Percentiles rank a stretch among this genome's conserved stretches.
Evolutionary conservation across 2,329 filamentous ascomycete species (phyloP).

Genomic region (Rhinocladiella similis): DNA sequence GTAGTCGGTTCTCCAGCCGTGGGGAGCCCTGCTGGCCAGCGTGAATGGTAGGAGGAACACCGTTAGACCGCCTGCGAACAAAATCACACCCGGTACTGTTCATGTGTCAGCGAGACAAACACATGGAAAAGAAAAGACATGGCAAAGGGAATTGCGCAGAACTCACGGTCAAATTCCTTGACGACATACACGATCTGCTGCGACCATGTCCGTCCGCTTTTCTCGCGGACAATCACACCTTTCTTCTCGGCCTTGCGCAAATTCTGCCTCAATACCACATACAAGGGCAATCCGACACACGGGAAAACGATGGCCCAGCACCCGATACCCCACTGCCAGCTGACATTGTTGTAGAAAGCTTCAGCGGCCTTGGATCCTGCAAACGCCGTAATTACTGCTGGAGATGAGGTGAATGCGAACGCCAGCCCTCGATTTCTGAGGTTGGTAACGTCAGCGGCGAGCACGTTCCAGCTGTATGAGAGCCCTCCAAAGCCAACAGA

Average conservation of each 20-base stretch:
- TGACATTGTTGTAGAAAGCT: slow-evolving; percentile 54
- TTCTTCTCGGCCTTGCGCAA: slow-evolving; percentile 59
- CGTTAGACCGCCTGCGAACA: slow-evolving; percentile 61
- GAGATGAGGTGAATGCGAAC: slow-evolving; percentile 62
- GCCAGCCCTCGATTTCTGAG: slow-evolving; percentile 66
- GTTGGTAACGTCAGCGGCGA: slow-evolving; percentile 67
- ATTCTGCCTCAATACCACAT: slow-evolving; percentile 58
- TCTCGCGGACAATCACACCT: slow-evolving; percentile 49
- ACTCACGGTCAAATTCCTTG: slow-evolving; percentile 61
- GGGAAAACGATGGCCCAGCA: slow-evolving; percentile 66
- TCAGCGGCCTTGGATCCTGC: slow-evolving; percentile 60
- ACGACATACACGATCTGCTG: slow-evolving; percentile 56
- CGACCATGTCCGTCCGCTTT: slow-evolving; percentile 46
- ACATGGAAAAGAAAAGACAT: slow-evolving; percentile 48
- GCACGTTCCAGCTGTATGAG: slow-evolving; percentile 62
- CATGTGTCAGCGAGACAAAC: slow-evolving; percentile 47
- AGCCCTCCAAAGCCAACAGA: slow-evolving; percentile 62
- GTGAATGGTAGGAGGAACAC: slow-evolving; percentile 71
- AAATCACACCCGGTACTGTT: slow-evolving; percentile 59
- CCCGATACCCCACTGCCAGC: slow-evolving; percentile 70
- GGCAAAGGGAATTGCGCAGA: background rate
- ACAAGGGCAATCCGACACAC: slow-evolving; percentile 61
- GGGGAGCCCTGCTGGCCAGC: slow-evolving; percentile 50
- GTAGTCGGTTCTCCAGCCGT: slow-evolving; percentile 51
- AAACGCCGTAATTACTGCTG: slow-evolving; percentile 67